Base-by-base conservation (phyloP, 768 basidiomycete species). In the Phaeotremella skinneri region DNA sequence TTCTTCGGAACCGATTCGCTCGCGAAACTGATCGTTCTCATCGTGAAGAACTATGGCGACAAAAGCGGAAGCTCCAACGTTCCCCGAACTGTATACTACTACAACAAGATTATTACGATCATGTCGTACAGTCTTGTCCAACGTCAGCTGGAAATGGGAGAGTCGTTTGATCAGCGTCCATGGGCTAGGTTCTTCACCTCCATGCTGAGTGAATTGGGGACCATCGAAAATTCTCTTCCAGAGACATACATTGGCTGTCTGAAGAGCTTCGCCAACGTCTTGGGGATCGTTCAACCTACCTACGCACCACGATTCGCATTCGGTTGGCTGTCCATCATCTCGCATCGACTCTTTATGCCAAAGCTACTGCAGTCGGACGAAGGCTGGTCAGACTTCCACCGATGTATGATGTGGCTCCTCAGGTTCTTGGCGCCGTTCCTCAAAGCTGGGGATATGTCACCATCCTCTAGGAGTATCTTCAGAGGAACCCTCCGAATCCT, bases 31-130 rank as follows among this genome's bases (percentile, higher is more conserved):
- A 90, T 99, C 64, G 89, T 91, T 32, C 91, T 96, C 78, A 93
- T 99, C 79, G 92, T 98, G 84, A 98, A 98, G 81, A 97, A 98
- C 76, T 94, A 98, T 67, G 96, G 93, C 11, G 96, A 99, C 79
- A 90, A 92, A 26, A 78, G 75, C 34, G 91, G 90, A 9, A 82
- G 90, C 58, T 90, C 92, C 78, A 91, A 90, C 68, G 92, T 94
- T 67, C 88, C 91, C 68, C 91, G 92, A 17, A 96, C 96, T 76
- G 90, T 93, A 13, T 90, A 94, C 76, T 98, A 97, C 79, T 81
- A 96, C 69, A 91, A 90, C 52, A 98, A 97, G 80, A 97, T 98
- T 59, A 79, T 99, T 58, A 94, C 94, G 13, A 98, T 98, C 78
- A 89, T 96, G 75, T 91, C 98, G 27, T 85, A 98, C 59, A 92